These are phyloP conservation scores for Ogataea hybrid DNA, from an alignment of 1,139 yeast species.

Conservation along the genomic window DNA sequence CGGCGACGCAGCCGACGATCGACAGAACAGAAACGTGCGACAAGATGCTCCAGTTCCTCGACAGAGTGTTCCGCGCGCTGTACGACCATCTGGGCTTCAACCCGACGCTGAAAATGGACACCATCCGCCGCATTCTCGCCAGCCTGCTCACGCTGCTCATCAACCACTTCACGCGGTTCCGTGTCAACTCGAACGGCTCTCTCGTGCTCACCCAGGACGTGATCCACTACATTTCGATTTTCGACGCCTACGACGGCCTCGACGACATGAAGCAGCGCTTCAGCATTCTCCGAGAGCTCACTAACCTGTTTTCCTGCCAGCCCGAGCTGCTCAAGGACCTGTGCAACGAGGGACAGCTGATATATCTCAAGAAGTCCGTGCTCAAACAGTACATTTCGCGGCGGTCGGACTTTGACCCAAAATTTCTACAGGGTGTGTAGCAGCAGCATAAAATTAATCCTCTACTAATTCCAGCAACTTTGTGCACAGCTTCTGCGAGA, in stretches of 20 bases:
- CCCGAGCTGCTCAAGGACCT: constrained; percentile 72
- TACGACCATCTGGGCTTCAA: no score
- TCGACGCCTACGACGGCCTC: constrained; percentile 61
- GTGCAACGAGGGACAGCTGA: constrained; percentile 79
- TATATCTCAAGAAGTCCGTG: constrained; percentile 62
- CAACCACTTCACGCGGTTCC: constrained; percentile 72
- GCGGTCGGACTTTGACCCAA: constrained; percentile 37
- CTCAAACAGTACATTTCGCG: constrained; percentile 69
- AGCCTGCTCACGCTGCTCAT: no score
- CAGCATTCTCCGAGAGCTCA: constrained; percentile 74
- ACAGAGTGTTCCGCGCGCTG: no score
- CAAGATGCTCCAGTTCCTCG: no score
- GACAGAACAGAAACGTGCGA: no score
- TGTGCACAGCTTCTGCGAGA: not conserved
- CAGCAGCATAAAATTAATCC: not conserved
- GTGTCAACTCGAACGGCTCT: constrained; percentile 82
- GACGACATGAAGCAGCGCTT: constrained; percentile 66
- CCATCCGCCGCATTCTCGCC: no score
- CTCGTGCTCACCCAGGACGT: constrained; percentile 82
- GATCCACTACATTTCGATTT: constrained; percentile 69
- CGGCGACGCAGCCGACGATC: no score
- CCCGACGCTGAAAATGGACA: no score
- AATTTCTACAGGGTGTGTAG: constrained; percentile 15
- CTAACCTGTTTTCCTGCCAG: constrained; percentile 81
- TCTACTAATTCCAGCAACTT: constrained; percentile 3